Conservation (phyloP, 352 stramenopile genomes). For the Phytophthora podocarpi region DNA sequence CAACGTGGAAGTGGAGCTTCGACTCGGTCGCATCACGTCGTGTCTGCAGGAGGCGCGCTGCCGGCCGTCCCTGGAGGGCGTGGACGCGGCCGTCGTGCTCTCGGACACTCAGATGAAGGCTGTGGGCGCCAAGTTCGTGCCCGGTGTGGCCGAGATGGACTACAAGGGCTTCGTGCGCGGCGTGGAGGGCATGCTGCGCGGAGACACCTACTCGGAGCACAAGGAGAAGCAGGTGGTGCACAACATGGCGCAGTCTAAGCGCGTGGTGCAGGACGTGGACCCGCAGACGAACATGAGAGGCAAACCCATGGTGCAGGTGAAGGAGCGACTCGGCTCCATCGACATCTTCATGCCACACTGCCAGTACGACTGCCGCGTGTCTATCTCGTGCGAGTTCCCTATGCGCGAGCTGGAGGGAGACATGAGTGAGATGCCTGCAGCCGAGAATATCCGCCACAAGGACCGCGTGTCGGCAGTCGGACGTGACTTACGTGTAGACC, state of each 20-base stretch:
- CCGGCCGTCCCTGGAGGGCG: conserved; percentile 67
- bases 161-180: conserved; percentile 72
- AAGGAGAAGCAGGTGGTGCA: conserved; percentile 83
- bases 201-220: conserved; percentile 74
- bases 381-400: conserved; percentile 84
- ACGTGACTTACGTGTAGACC: conserved; percentile 76
- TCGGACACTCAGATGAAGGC: conserved; percentile 79
- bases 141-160: conserved; percentile 71
- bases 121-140: conserved; percentile 80
- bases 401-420: conserved; percentile 57
- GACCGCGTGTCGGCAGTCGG: conserved; percentile 82
- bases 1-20: conserved; percentile 84
- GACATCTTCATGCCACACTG: conserved; percentile 90
- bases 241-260: conserved; percentile 78
- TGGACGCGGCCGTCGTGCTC: conserved; percentile 77
- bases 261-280: conserved; percentile 79
- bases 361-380: conserved; percentile 84
- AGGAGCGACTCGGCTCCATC: conserved; percentile 81
- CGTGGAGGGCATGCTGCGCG: conserved; percentile 70
- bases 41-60: conserved; percentile 77
- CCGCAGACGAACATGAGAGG: conserved; percentile 52
- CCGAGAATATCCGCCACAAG: conserved; percentile 77
- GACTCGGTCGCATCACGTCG: conserved; percentile 83
- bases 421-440: conserved; percentile 64
- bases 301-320: conserved; percentile 70